Evolutionary conservation across 2,329 filamentous ascomycete species (phyloP).

Genomic region (Trichophyton benhamiae): DNA sequence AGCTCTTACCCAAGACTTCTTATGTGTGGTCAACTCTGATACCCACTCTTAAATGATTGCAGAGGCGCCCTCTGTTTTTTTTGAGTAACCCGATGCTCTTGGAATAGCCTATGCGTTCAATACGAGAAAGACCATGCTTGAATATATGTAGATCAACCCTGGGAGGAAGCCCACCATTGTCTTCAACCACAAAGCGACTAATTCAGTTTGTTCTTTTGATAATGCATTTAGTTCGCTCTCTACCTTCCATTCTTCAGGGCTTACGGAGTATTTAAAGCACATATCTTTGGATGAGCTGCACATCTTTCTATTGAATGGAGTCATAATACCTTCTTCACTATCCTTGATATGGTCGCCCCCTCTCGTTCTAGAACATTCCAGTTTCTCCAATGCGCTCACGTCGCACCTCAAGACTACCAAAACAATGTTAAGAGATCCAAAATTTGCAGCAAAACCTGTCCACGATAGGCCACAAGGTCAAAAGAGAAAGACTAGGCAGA

Average conservation of each 20-base stretch:
- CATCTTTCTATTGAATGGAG: neutral
- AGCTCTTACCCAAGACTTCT: neutral
- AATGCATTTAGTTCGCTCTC: neutral
- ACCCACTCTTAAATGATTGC: neutral
- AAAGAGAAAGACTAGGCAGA: neutral
- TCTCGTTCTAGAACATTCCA: neutral
- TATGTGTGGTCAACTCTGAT: neutral
- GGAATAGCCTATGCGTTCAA: neutral
- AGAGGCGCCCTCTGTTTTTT: neutral
- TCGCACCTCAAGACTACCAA: neutral
- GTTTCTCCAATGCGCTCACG: neutral
- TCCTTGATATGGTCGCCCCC: neutral
- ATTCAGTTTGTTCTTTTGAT: neutral
- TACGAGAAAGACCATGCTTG: neutral
- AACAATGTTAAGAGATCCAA: neutral
- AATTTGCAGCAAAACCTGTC: neutral
- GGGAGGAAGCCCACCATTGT: neutral
- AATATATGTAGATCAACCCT: neutral
- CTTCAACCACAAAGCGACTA: neutral
- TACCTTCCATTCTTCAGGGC: neutral
- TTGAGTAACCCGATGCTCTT: neutral
- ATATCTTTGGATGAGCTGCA: neutral
- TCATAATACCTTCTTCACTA: neutral
- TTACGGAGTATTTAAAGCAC: neutral
- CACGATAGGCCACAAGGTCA: neutral